Base-by-base conservation (phyloP, 1,139 yeast species). In the Suhomyces bolitotheri region DNA sequence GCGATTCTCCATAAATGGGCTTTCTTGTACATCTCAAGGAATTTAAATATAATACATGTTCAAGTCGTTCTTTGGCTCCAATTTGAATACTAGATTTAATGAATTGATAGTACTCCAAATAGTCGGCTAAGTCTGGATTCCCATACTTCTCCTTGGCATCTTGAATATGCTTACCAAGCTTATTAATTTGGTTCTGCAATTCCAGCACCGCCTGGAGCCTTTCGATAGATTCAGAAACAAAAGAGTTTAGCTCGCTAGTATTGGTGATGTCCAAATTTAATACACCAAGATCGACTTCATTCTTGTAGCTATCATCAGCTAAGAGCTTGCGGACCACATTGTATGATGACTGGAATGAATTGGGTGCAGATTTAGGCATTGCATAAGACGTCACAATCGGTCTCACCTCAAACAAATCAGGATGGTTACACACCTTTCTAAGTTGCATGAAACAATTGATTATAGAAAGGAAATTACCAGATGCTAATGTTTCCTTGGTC, bases 391-490 rank as follows among this genome's bases (percentile, higher is more conserved):
- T 94, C 20, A 87, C 78, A 50, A 94, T 86, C 0, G 97, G 98
- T 40, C 98, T 73, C 5, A 90, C 97, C 56, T 94, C 98, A 63
- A 94, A 94, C 43, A 94, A 64, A 62, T 94, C 97, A 0, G 98
- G 98, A 62, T 92, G 98, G 53, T 92, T 92, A 63, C 98, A 92
- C 25, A 92, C 98, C 59, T 94, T 94, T 50, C 99, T 78, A 52
- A 94, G 69, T 60, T 94, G 99, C 99, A 94, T 94, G 62, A 94
- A 73, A 67, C 98, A 92, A 53, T 94, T 94, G 51, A 94, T 90
- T 53, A 94, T 94, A 14, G 97, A 88, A 59, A 94, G 70, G 53
- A 89, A 94, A 56, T 92, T 94, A 2, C 98, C 98, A 12, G 96
- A 87, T 0, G 94, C 94, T 43, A 94, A 71, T 1, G 97, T 92